Evolutionary conservation across 495 filamentous ascomycete genomes (phyloP).

Genomic region (Patellaria atrata): DNA sequence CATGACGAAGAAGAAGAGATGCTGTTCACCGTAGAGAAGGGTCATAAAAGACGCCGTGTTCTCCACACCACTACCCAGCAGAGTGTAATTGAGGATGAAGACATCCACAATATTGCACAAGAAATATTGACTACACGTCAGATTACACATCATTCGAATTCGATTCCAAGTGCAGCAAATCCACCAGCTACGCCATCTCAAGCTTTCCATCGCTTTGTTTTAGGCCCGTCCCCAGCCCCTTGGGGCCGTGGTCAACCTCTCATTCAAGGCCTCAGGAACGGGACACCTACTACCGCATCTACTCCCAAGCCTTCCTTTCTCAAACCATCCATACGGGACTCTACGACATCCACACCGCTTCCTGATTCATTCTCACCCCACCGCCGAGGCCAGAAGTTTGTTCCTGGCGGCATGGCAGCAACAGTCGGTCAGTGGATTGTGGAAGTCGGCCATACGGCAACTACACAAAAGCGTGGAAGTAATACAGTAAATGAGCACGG

Average conservation of each 20-base stretch:
- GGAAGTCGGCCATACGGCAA: constrained; percentile 21
- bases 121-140: too few relatives aligned
- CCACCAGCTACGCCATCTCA: background rate
- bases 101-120: too few relatives aligned
- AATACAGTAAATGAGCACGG: constrained; percentile 9
- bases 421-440: constrained; percentile 26
- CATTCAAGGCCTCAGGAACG: background rate
- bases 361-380: constrained; percentile 29
- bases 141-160: background rate
- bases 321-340: constrained; percentile 4
- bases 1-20: constrained; percentile 13
- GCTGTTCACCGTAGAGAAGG: constrained; percentile 6
- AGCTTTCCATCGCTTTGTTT: constrained; percentile 1
- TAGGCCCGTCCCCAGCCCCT: background rate
- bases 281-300: constrained; percentile 1
- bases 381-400: constrained; percentile 26
- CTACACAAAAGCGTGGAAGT: background rate
- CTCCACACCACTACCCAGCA: constrained; percentile 2
- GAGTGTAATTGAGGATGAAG: too few relatives aligned
- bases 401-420: constrained; percentile 27
- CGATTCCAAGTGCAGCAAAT: background rate
- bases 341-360: constrained; percentile 11
- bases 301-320: constrained; percentile 13
- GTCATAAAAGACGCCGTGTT: constrained; percentile 14
- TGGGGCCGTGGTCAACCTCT: background rate